Evolutionary conservation across 169 alveolate genomes (phyloP), one percentile per base, ranked within the genome.

Genomic region (Eimeria sp.): DNA sequence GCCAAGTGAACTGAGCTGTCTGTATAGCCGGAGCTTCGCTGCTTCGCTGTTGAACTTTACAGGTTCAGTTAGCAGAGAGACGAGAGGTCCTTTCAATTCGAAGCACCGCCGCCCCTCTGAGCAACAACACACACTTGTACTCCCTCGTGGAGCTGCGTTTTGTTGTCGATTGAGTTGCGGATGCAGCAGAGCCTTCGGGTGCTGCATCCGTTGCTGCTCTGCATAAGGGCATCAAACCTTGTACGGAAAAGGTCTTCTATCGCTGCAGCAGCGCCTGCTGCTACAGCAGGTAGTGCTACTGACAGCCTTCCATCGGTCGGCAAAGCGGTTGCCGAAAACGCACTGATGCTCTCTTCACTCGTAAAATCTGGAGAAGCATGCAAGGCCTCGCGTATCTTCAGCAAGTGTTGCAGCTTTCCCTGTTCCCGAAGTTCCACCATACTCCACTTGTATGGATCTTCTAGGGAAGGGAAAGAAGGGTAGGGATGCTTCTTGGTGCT

Each of bases 1-100:
- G 72, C 94, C 96, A 4, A 88, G 94, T 23, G 96, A 94, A 30
- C 6, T 72, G 88, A 93, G 96, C 89, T 93, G 96, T 54, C 96
- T 82, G 89, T 93, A 93, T 43, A 93, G 94, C 77, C 96, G 94
- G 66, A 93, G 93, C 52, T 76, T 64, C 49, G 96, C 96, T 25
- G 56, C 90, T 88, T 64, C 87, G 74, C 71, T 88, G 80, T 52
- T 58, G 60, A 66, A 62, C 94, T 83, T 80, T 72, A 83, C 96
- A 25, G 80, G 96, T 6, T 52, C 76, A 13, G 89, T 71, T n/a
- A 93, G 89, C 52, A 72, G 49, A 18, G 90, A 56, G 46, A 93
- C 78, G 23, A 93, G 94, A 16, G 93, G 93, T 16, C 93, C 93
- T 33, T 56, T 87, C 54, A 87, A 33, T 46, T 87, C 93, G 40